Conservation (phyloP, 805 yeast species). For the Teunomyces funiuensis region DNA sequence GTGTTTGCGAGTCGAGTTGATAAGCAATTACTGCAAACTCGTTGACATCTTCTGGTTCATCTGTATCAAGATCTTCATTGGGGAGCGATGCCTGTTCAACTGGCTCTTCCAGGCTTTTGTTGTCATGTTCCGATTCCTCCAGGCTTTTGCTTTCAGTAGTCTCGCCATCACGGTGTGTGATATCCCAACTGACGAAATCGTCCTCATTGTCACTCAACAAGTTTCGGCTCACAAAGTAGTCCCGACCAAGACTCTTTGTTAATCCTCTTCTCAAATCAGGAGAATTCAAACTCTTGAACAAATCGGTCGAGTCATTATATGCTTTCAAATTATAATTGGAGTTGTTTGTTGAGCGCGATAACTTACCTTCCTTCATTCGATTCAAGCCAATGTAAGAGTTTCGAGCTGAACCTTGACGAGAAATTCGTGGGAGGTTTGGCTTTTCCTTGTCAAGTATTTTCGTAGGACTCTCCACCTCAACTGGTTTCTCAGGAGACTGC, state of each 20-base stretch:
- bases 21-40: constrained; percentile 1
- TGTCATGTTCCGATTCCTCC: neutral
- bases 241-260: constrained; percentile 3
- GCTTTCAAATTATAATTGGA: constrained; percentile 19
- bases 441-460: constrained; percentile 14
- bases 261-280: constrained; percentile 24
- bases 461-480: constrained; percentile 1
- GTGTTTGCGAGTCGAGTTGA: neutral
- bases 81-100: neutral
- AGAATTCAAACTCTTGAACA: constrained; percentile 21
- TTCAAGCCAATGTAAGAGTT: constrained; percentile 41
- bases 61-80: neutral
- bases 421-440: constrained; percentile 35
- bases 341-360: constrained; percentile 18
- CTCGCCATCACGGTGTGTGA: neutral
- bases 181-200: constrained; percentile 9
- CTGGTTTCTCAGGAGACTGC: constrained; percentile 11
- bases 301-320: constrained; percentile 11
- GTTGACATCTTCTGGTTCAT: neutral
- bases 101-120: neutral
- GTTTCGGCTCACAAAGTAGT: constrained; percentile 4
- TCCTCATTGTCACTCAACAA: constrained; percentile 12
- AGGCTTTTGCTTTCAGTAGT: neutral
- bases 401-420: constrained; percentile 26
- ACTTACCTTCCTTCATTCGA: constrained; percentile 32